These are phyloP conservation scores for Polytrichum commune DNA, from an alignment of 225 moss, liverwort and hornwort genomes.

Conservation along the genomic window DNA sequence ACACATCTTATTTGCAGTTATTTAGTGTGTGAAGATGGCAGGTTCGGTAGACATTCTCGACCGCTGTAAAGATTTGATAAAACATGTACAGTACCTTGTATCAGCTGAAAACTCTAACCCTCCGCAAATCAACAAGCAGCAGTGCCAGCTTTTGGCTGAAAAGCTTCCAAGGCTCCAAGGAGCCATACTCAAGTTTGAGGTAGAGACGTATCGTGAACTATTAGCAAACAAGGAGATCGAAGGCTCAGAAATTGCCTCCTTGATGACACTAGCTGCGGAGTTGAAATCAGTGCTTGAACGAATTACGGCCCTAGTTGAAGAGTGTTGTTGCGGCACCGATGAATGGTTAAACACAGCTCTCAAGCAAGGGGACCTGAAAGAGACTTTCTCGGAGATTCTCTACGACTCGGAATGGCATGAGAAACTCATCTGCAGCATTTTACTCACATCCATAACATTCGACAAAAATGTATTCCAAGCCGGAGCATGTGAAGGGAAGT, in stretches of 20 bases:
- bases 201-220: neutral
- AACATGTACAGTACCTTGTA: no score
- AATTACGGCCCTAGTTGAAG: neutral
- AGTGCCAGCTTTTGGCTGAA: constrained; percentile 1
- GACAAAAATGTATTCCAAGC: neutral
- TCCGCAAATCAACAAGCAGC: constrained; percentile 10
- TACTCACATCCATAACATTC: neutral
- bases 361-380: constrained; percentile 7
- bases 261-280: neutral
- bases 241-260: neutral
- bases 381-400: constrained; percentile 1
- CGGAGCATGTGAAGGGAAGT: neutral
- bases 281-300: neutral
- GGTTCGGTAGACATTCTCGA: no score
- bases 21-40: no score
- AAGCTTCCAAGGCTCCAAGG: neutral
- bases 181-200: neutral
- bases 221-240: neutral
- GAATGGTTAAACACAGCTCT: constrained; percentile 6
- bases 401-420: constrained; percentile 4
- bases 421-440: neutral
- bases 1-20: no score
- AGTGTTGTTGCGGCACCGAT: neutral
- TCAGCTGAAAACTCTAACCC: neutral
- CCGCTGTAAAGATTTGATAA: no score